Conservation (phyloP, 2,329 filamentous ascomycete genomes). For the Pseudogymnoascus sp. region DNA sequence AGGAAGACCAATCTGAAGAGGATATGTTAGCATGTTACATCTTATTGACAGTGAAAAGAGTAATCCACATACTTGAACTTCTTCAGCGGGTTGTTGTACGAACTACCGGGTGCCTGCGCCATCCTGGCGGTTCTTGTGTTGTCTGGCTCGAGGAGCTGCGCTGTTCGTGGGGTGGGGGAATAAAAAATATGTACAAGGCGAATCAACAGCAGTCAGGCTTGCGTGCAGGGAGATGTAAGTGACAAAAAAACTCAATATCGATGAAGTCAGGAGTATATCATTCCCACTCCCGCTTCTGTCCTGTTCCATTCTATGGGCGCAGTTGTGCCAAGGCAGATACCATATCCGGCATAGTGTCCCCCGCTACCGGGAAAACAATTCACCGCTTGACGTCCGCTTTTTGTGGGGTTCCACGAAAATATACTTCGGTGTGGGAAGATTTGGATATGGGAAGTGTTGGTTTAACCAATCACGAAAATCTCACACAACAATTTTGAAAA, state of each 20-base stretch:
- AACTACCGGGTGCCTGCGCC: conserved; percentile 73
- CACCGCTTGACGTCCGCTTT: neutral
- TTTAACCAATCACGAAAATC: conserved; percentile 4
- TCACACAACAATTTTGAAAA: conserved; percentile 9
- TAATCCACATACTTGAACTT: conserved; percentile 82
- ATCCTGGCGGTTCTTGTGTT: conserved; percentile 43
- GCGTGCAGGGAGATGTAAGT: neutral
- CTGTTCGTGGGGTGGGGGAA: neutral
- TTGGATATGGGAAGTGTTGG: conserved; percentile 9
- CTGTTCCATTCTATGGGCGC: conserved; percentile 5
- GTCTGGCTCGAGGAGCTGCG: conserved; percentile 5
- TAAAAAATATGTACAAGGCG: conserved; percentile 8
- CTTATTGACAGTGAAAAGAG: neutral
- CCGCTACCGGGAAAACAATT: neutral
- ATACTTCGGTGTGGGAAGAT: conserved; percentile 1
- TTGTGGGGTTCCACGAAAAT: conserved; percentile 7
- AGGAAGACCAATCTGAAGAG: conserved; percentile 77
- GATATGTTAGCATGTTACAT: neutral
- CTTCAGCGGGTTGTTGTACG: conserved; percentile 98
- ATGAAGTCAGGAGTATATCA: conserved; percentile 9
- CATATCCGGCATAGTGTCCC: neutral
- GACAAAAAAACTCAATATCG: conserved; percentile 7
- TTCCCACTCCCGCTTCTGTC: conserved; percentile 4
- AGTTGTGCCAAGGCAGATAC: conserved; percentile 7
- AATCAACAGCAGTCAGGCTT: conserved; percentile 3